Evolutionary conservation across 805 yeast species (phyloP).

Genomic region (Myxozyma sirexii): DNA sequence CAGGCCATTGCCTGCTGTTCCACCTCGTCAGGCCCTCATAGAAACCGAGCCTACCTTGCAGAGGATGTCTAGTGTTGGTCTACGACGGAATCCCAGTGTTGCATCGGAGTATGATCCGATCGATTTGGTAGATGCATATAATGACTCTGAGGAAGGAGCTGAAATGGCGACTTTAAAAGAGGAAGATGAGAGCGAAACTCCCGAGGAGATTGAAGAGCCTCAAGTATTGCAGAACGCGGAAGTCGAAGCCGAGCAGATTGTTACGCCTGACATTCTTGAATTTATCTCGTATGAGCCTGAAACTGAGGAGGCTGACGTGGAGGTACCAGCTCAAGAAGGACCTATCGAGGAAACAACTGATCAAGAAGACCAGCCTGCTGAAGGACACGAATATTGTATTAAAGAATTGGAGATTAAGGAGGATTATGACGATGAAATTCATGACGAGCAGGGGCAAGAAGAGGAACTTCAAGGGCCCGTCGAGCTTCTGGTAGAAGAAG

Average conservation of each 20-base stretch:
- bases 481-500: background rate
- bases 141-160: background rate
- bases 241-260: background rate
- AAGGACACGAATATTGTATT: background rate
- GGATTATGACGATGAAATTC: no score
- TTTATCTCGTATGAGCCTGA: constrained; percentile 2
- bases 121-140: constrained; percentile 15
- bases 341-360: background rate
- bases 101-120: constrained; percentile 15
- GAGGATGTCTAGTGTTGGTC: background rate
- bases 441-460: no score
- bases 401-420: background rate
- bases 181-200: background rate
- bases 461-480: no score
- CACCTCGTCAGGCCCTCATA: background rate
- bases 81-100: background rate
- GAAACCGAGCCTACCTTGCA: background rate
- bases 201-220: background rate
- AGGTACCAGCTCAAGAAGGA: background rate
- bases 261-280: background rate
- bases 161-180: constrained; percentile 9
- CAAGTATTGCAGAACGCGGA: background rate
- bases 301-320: background rate
- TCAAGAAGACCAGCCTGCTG: background rate
- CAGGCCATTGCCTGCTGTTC: constrained; percentile 27